phyloP scores from a whole-genome alignment of 768 basidiomycete species.

The Piloderma croceum region DNA sequence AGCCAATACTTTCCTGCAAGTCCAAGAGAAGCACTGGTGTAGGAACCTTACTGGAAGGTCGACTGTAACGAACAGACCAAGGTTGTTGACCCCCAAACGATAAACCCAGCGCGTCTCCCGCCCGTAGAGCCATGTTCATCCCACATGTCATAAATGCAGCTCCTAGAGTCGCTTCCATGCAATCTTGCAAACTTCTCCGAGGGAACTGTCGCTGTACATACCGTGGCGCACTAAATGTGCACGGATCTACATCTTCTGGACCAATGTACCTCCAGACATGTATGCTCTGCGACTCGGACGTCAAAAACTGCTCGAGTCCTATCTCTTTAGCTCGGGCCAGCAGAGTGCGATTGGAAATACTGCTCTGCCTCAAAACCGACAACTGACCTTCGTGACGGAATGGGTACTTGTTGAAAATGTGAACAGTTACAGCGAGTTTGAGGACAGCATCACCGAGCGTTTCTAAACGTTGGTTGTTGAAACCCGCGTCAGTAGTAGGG shows the following conservation, averaged over 20 bases:
- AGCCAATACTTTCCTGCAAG: slow-evolving; percentile 63
- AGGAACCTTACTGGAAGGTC: slow-evolving; percentile 24
- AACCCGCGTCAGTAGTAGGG: slow-evolving; percentile 56
- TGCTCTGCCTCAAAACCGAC: slow-evolving; percentile 53
- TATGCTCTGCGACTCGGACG: slow-evolving; percentile 49
- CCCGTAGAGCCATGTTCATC: slow-evolving; percentile 56
- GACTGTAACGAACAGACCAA: slow-evolving; percentile 58
- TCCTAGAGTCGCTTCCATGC: slow-evolving; percentile 82
- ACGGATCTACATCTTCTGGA: slow-evolving; percentile 31
- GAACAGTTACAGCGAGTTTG: slow-evolving; percentile 68
- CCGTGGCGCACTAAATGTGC: slow-evolving; percentile 22
- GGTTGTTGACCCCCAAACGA: slow-evolving; percentile 66
- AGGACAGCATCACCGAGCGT: slow-evolving; percentile 83
- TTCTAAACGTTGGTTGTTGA: slow-evolving; percentile 82
- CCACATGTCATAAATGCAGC: slow-evolving; percentile 73
- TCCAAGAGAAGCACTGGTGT: slow-evolving; percentile 43
- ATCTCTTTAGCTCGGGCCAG: slow-evolving; percentile 60
- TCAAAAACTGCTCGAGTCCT: slow-evolving; percentile 59
- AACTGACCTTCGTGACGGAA: slow-evolving; percentile 82
- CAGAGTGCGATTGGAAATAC: slow-evolving; percentile 67
- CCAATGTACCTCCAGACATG: slow-evolving; percentile 55
- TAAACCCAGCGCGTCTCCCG: slow-evolving; percentile 61
- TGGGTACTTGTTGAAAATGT: slow-evolving; percentile 72
- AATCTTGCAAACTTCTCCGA: slow-evolving; percentile 75
- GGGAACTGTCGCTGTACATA: slow-evolving; percentile 46